Evolutionary conservation across 306 rosid genomes (phyloP).

Genomic region (Fragaria nilgerrensis): DNA sequence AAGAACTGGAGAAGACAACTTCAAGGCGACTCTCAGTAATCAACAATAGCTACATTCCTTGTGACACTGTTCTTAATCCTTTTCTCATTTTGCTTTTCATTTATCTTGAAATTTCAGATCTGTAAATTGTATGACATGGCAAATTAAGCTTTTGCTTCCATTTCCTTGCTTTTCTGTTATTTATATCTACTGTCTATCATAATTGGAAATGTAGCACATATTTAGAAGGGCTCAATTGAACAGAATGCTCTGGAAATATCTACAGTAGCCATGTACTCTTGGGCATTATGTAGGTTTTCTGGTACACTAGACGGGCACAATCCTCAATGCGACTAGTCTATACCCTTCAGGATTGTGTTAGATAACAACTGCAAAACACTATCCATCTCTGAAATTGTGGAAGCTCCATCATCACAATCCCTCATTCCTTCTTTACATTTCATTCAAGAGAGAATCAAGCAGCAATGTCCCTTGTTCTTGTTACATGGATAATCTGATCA

Average conservation of each 20-base stretch:
- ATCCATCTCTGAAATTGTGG: neutral
- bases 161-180: neutral
- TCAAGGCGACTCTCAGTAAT: constrained; percentile 41
- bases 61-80: constrained; percentile 32
- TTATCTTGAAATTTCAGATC: constrained; percentile 15
- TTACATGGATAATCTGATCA: neutral
- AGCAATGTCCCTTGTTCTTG: neutral
- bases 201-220: neutral
- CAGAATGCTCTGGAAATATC: neutral
- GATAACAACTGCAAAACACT: constrained; percentile 1
- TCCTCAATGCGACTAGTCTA: too few species aligned
- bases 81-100: constrained; percentile 9
- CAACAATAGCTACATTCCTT: constrained; percentile 41
- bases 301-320: neutral
- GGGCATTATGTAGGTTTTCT: neutral
- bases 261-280: neutral
- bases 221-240: neutral
- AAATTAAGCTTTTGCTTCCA: constrained; percentile 24
- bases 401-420: neutral
- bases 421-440: neutral
- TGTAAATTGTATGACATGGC: constrained; percentile 34
- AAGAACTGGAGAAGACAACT: constrained; percentile 42
- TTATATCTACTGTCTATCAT: neutral
- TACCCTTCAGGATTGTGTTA: neutral
- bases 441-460: neutral